Base-by-base conservation (phyloP, 257 asterid species). In the Przewalskia tangutica region DNA sequence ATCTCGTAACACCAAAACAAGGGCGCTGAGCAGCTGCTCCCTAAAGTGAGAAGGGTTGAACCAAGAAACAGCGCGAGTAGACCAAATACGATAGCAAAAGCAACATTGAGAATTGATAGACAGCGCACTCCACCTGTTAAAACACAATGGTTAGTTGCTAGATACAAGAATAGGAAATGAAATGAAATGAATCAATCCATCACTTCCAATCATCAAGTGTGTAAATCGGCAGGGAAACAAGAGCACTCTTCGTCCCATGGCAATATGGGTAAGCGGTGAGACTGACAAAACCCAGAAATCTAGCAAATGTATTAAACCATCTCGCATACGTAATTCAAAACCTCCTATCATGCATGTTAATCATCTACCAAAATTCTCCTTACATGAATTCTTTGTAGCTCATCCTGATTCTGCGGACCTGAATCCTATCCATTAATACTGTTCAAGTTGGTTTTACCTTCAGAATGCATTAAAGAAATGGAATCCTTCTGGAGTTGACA, bases 1-100 rank as follows among this genome's bases (percentile, higher is more conserved):
- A 90, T 83, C 83, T 95, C 98, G 4, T 94, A 95, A 91, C 97
- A 94, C 99, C 99, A 94, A 88, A 95, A 95, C 88, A 95, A 90
- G 62, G 99, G 97, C 80, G 89, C 81, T 2, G 99, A 91, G 89
- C 98, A 95, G 87, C 97, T 92, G 89, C 98, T 95, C 23, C 99
- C 97, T 14, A 93, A 85, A 38, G 97, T 92, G 84, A 95, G 97
- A 71, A 95, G 97, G 55, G 99, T 95, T 6, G 99, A 91, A 73
- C 99, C 98, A 40, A 94, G 99, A 82, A 91, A 90, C 60, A 94
- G 92, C 1, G 98, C 97, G 60, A 95, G 97, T 65, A 94, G 93
- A 53, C 97, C 96, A 58, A 92, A 95, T 70, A 88, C 82, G 82
- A 91, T 59, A 79, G 98, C 91, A 88, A 95, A 92, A 56, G 87